Evolutionary conservation across 495 filamentous ascomycete genomes (phyloP), one percentile per base, ranked within the genome.

Genomic region (Aspergillus coremiiformis): DNA sequence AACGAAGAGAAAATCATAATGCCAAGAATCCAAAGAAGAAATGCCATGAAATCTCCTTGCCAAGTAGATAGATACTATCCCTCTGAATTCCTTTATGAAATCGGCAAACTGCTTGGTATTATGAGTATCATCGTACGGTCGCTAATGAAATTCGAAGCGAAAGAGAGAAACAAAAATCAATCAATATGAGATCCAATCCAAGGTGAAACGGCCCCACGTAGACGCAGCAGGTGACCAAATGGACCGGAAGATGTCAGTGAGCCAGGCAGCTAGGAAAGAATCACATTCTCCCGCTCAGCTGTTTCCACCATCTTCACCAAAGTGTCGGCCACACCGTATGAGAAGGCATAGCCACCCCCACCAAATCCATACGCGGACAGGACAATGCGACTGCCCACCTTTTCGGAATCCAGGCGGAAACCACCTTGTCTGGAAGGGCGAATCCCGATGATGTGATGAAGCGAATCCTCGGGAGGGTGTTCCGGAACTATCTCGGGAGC

Each of bases 301-400:
- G 52, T 52, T 39, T 70, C 63, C 14, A 74, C 71, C 68, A 74
- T 72, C 53, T 64, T 68, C 19, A 59, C 53, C 43, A 74, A 27
- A 3, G 68, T 65, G 59, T 74, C 66, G 0, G 64, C 71, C 20
- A 74, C 55, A 0, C 71, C 71, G 43, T 74, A 74, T 0, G 69
- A 73, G 47, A 73, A 74, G 0, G 71, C 64, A 59, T 74, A 74
- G 1, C 71, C 71, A 7, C 69, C 71, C 5, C 71, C 71, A 3
- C 68, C 71, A 51, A 74, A 74, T 1, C 70, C 71, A 51, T 74
- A 74, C 0, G 71, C 71, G 0, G 71, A 74, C 9, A 74, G 44
- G 1, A 74, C 21, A 0, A 60, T 53, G 0, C 67, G 62, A 17
- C 50, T 35, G 0, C 57, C 68, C 41, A 59, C 54, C 27, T 60